These are phyloP conservation scores for Solanum habrochaites DNA, from an alignment of 257 asterid species.

Conservation along the genomic window DNA sequence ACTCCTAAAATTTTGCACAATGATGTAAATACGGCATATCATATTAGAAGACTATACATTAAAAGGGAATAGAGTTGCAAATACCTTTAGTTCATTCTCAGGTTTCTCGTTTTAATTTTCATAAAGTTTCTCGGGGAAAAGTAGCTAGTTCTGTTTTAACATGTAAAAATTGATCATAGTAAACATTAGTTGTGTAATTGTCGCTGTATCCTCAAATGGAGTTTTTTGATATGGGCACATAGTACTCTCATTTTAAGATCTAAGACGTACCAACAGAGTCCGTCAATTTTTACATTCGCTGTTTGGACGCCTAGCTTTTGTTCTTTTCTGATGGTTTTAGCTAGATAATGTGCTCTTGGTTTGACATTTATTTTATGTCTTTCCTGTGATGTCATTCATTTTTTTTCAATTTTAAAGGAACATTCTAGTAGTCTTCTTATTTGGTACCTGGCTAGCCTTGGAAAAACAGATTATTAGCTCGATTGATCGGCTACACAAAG, in stretches of 20 bases:
- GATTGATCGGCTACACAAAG: slow-evolving; percentile 92
- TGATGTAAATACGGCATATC: not conserved
- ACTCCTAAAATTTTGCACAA: not conserved
- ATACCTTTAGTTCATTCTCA: not conserved
- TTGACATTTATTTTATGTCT: not conserved
- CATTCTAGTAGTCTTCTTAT: not conserved
- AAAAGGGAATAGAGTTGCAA: not conserved
- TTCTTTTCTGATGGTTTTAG: not conserved
- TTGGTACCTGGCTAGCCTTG: slow-evolving; percentile 48
- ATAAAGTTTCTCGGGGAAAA: not conserved
- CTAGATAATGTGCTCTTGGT: not conserved
- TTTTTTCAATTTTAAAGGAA: not conserved
- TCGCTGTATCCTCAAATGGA: not conserved
- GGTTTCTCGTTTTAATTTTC: not conserved
- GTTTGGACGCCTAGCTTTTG: not conserved
- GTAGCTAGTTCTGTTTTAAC: not conserved
- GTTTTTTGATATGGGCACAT: not conserved
- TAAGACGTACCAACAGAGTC: not conserved
- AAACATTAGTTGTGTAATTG: not conserved
- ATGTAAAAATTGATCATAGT: not conserved
- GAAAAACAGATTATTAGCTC: slow-evolving; percentile 88
- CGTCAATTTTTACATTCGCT: not conserved
- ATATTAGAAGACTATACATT: not conserved
- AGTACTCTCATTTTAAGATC: not conserved
- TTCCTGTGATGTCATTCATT: not conserved